Conservation (phyloP, 805 yeast genomes). For the Hanseniaspora valbyensis region DNA sequence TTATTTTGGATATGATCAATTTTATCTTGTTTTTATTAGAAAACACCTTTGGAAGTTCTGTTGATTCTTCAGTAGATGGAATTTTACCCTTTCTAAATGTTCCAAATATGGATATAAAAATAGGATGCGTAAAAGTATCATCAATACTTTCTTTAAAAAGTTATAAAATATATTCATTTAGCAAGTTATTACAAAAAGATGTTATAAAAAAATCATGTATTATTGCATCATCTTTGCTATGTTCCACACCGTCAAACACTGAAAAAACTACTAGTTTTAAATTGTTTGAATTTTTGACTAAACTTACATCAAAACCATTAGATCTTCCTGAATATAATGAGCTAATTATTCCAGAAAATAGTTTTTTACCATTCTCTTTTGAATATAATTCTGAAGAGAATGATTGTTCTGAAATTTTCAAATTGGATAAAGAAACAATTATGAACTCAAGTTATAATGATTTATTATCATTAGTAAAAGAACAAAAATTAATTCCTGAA, state of each 20-base stretch:
- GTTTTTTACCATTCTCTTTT: constrained; percentile 45
- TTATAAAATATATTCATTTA: constrained; percentile 24
- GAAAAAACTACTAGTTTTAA: constrained; percentile 36
- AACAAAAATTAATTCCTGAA: constrained; percentile 45
- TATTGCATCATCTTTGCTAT: constrained; percentile 32
- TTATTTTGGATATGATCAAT: constrained; percentile 43
- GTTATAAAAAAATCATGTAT: constrained; percentile 38
- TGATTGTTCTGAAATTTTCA: constrained; percentile 2
- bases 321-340: not conserved
- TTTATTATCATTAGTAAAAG: constrained; percentile 40
- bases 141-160: constrained; percentile 53
- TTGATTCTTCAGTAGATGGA: constrained; percentile 55
- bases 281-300: constrained; percentile 22
- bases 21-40: constrained; percentile 57
- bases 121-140: constrained; percentile 50
- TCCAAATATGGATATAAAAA: constrained; percentile 49
- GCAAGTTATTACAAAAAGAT: constrained; percentile 3
- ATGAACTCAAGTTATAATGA: constrained; percentile 19
- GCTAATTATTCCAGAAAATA: not conserved
- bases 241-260: constrained; percentile 23
- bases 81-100: constrained; percentile 48
- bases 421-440: constrained; percentile 3
- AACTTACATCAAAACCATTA: not conserved
- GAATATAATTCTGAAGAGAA: constrained; percentile 36
- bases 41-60: constrained; percentile 53